Evolutionary conservation across 805 yeast genomes (phyloP).

Genomic region (Candida maltosa): DNA sequence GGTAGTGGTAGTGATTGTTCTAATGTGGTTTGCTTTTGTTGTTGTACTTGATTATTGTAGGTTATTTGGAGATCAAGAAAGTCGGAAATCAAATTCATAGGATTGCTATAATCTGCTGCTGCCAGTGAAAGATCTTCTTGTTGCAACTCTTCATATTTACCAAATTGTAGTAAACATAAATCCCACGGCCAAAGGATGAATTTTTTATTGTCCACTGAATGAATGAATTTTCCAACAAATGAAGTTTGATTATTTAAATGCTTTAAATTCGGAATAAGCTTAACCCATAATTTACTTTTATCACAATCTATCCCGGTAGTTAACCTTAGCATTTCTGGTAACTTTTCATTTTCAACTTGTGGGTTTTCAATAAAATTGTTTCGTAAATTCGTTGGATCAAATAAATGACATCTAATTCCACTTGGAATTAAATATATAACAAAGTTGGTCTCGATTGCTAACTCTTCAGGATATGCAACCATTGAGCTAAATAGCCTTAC

Average conservation of each 20-base stretch:
- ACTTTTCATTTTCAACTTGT: conserved; percentile 13
- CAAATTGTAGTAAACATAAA: conserved; percentile 59
- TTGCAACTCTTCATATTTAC: conserved; percentile 17
- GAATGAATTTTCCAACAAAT: conserved; percentile 53
- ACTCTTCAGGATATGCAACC: conserved; percentile 11
- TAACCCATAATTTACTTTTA: conserved; percentile 50
- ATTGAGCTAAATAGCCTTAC: conserved; percentile 24
- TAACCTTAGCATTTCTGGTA: conserved; percentile 28
- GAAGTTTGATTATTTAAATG: conserved; percentile 72
- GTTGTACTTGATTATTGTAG: conserved; percentile 12
- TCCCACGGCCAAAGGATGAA: conserved; percentile 72
- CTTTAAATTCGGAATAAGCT: conserved; percentile 61
- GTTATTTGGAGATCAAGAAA: conserved; percentile 32
- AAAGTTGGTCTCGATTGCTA: conserved; percentile 16
- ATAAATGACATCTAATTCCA: conserved; percentile 42
- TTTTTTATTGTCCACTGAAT: conserved; percentile 49
- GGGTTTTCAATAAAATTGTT: conserved; percentile 18
- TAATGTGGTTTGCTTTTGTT: conserved; percentile 5
- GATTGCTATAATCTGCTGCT: conserved; percentile 17
- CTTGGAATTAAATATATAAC: conserved; percentile 39
- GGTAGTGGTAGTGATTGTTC: conserved; percentile 2
- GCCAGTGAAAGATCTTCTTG: conserved; percentile 12
- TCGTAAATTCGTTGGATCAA: conserved; percentile 20
- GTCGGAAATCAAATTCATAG: conserved; percentile 31
- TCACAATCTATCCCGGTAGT: conserved; percentile 32